phyloP scores from a whole-genome alignment of 345 rosid species.

The Pseudoturritis turrita region DNA sequence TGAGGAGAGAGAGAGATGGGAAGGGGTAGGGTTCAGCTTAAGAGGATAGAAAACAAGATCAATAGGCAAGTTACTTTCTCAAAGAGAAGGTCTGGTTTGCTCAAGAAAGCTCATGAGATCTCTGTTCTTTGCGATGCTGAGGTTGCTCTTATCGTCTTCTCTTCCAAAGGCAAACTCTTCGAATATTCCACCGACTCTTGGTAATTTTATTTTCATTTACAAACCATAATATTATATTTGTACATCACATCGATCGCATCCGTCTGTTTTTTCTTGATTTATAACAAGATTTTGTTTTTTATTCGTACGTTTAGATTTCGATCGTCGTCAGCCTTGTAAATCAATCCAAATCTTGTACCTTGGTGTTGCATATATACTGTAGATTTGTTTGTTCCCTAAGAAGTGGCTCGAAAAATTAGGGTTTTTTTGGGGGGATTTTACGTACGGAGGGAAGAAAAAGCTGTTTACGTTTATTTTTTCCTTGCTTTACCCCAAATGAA shows the following conservation, averaged over 20 bases:
- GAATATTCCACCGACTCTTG: constrained; percentile 73
- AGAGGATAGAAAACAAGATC: constrained; percentile 91
- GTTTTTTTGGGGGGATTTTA: constrained; percentile 25
- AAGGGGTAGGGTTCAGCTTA: constrained; percentile 84
- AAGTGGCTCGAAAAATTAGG: constrained; percentile 34
- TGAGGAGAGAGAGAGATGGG: constrained; percentile 51
- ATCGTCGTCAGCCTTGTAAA: not conserved
- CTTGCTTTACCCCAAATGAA: not conserved
- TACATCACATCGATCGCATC: constrained; percentile 18
- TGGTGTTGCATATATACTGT: constrained; percentile 4
- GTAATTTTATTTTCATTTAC: constrained; percentile 30
- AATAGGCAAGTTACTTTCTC: constrained; percentile 91
- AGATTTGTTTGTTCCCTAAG: constrained; percentile 29
- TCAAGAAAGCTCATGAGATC: constrained; percentile 91
- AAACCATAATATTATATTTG: not conserved
- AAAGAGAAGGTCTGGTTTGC: constrained; percentile 68
- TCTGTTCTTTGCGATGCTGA: constrained; percentile 82
- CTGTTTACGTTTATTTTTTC: not conserved
- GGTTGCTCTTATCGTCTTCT: constrained; percentile 75
- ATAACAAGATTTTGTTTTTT: not conserved
- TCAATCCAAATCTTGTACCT: constrained; percentile 1
- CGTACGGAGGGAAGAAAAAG: constrained; percentile 30
- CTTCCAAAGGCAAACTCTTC: constrained; percentile 76
- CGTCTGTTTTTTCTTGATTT: constrained; percentile 1
- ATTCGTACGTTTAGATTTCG: constrained; percentile 4